Evolutionary conservation across 2,329 filamentous ascomycete genomes (phyloP).

Genomic region (Ceratocystis destructans): DNA sequence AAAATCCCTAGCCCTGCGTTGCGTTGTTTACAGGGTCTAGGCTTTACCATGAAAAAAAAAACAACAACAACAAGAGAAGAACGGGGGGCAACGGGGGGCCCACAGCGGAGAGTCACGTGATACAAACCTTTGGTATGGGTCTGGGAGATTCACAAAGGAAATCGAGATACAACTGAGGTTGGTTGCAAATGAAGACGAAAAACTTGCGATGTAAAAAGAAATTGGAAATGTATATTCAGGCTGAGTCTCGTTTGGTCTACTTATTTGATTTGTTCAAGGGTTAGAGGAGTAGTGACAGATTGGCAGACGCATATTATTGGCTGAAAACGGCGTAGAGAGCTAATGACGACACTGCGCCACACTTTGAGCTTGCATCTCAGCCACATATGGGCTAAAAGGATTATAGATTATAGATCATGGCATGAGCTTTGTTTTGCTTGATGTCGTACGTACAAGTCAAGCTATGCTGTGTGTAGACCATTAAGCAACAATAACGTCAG

Average conservation of each 20-base stretch:
- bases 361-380: background rate
- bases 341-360: slow-evolving; percentile 1
- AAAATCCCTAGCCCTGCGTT: background rate
- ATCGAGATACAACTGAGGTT: too few species aligned
- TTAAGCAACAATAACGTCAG: too few species aligned
- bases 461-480: background rate
- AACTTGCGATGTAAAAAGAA: too few species aligned
- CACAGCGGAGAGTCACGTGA: background rate
- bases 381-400: background rate
- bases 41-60: background rate
- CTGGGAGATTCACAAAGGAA: background rate
- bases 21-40: slow-evolving; percentile 1
- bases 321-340: background rate
- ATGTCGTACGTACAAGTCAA: background rate
- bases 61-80: background rate
- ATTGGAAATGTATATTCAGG: too few species aligned
- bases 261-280: too few species aligned
- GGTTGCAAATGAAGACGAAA: too few species aligned
- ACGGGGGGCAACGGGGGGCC: background rate
- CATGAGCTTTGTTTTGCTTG: slow-evolving; percentile 1
- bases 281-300: too few species aligned
- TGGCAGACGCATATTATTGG: background rate
- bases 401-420: background rate
- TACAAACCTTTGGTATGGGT: background rate
- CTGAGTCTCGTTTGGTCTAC: too few species aligned